Evolutionary conservation across 306 rosid genomes (phyloP).

Genomic region (Lathyrus oleraceus): DNA sequence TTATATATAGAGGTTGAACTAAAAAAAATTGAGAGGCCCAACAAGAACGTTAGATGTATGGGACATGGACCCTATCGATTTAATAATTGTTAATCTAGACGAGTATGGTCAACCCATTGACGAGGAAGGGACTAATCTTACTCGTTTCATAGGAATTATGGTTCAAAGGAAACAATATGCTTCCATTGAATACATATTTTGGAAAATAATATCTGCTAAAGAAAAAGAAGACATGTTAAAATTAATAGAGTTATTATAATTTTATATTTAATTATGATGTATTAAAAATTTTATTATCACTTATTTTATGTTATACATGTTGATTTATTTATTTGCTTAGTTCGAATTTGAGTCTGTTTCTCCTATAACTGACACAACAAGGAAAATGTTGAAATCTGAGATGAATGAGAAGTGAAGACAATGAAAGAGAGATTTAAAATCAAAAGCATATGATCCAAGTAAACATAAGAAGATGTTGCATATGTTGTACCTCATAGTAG

Average conservation of each 20-base stretch:
- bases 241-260: neutral
- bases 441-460: neutral
- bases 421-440: neutral
- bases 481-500: neutral
- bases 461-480: neutral
- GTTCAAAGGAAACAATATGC: neutral
- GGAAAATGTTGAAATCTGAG: neutral
- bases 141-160: slow-evolving; percentile 14
- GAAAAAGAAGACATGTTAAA: neutral
- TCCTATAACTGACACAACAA: neutral
- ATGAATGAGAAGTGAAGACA: neutral
- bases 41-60: too few species aligned
- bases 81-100: neutral
- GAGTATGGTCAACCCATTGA: neutral
- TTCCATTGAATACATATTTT: neutral
- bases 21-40: too few species aligned
- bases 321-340: neutral
- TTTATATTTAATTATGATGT: neutral
- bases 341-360: neutral
- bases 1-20: too few species aligned
- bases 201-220: neutral
- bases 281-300: neutral
- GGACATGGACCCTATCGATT: too few species aligned
- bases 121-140: neutral
- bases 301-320: neutral